Conservation (phyloP, 140 eudicot genomes). For the Cichorium intybus region DNA sequence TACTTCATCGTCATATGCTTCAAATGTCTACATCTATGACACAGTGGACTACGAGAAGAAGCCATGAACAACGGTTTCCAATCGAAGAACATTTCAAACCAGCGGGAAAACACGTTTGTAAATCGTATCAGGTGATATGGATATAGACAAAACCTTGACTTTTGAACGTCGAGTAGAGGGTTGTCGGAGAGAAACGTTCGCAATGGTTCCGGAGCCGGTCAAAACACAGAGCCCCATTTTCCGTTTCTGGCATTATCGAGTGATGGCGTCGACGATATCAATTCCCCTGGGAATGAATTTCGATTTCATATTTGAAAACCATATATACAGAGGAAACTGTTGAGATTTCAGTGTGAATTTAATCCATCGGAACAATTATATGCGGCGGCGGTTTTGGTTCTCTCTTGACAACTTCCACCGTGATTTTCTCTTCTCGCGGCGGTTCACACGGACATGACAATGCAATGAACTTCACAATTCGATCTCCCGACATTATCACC, state of each 20-base stretch:
- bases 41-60: constrained; percentile 53
- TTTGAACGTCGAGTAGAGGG: too few species aligned
- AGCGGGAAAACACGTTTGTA: too few species aligned
- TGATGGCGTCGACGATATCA: constrained; percentile 52
- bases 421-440: constrained; percentile 34
- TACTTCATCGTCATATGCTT: constrained; percentile 28
- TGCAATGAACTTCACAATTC: constrained; percentile 70
- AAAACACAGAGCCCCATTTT: constrained; percentile 55
- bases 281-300: constrained; percentile 49
- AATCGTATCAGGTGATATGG: too few species aligned
- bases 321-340: constrained; percentile 10
- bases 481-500: constrained; percentile 85
- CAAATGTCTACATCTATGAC: constrained; percentile 44
- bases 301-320: not conserved
- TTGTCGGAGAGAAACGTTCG: constrained; percentile 70
- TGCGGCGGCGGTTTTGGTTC: constrained; percentile 48
- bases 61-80: constrained; percentile 23
- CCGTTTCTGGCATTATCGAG: constrained; percentile 45
- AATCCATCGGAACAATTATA: constrained; percentile 46
- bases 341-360: not conserved
- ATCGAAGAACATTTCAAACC: too few species aligned
- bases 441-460: constrained; percentile 81
- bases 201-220: constrained; percentile 66
- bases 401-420: constrained; percentile 29
- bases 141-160: too few species aligned